Conservation (phyloP, 306 rosid genomes). For the Cicer arietinum region DNA sequence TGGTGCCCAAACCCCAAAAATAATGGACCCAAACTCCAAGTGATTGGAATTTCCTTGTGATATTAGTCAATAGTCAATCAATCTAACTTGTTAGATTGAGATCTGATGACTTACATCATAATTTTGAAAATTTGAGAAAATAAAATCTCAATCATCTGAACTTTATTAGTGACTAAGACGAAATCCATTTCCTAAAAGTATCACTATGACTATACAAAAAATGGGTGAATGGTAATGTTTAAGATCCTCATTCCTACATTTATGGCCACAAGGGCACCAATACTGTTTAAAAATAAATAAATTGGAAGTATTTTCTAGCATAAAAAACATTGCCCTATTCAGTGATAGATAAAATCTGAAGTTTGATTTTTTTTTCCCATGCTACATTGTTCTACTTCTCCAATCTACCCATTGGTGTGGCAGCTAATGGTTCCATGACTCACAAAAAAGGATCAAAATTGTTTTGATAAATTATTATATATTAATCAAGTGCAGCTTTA, state of each 20-base stretch:
- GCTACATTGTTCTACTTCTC: conserved; percentile 40
- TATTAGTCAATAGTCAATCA: not conserved
- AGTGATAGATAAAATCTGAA: conserved; percentile 29
- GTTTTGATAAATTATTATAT: conserved; percentile 35
- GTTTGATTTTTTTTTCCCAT: conserved; percentile 1
- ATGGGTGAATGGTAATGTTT: conserved; percentile 8
- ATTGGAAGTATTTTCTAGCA: conserved; percentile 24
- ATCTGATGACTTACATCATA: not conserved
- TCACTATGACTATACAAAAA: conserved; percentile 9
- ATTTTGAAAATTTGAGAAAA: not conserved
- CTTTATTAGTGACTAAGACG: not conserved
- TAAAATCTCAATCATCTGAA: not conserved
- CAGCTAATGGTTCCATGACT: conserved; percentile 43
- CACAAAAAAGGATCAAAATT: conserved; percentile 49
- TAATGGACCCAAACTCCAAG: conserved; percentile 5
- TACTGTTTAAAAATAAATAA: conserved; percentile 15
- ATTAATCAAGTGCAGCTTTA: conserved; percentile 88
- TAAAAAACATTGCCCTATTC: conserved; percentile 30
- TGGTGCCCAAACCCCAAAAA: conserved; percentile 6
- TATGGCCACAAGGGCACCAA: conserved; percentile 24
- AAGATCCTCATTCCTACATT: conserved; percentile 22
- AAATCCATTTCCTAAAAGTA: not conserved
- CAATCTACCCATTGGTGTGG: conserved; percentile 44
- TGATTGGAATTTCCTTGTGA: not conserved
- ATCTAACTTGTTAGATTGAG: not conserved